Conservation (phyloP, 768 basidiomycete species). For the Phanerodontia chrysosporium region DNA sequence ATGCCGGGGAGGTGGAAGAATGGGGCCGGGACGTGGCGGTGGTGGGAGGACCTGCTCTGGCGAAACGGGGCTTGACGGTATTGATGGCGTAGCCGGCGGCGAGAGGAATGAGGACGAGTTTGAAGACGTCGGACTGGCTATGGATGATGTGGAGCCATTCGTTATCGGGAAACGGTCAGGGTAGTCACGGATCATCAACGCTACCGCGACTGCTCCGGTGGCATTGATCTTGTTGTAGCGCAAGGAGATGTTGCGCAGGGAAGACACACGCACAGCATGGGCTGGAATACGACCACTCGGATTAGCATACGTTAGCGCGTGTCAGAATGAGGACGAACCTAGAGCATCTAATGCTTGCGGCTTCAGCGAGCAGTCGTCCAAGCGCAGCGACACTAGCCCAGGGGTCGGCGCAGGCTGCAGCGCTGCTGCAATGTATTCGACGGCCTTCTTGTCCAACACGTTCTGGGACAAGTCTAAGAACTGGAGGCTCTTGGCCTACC, state of each 20-base stretch:
- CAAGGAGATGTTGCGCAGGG: slow-evolving; percentile 83
- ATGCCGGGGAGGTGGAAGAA: slow-evolving; percentile 47
- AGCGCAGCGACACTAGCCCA: slow-evolving; percentile 70
- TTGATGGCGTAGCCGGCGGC: slow-evolving; percentile 29
- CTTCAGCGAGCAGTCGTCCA: slow-evolving; percentile 83
- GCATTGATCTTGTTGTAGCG: slow-evolving; percentile 84
- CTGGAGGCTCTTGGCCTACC: slow-evolving; percentile 67
- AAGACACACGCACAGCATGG: slow-evolving; percentile 77
- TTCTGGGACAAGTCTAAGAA: slow-evolving; percentile 92
- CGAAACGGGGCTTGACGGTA: slow-evolving; percentile 26
- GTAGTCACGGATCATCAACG: slow-evolving; percentile 96
- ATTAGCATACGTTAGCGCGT: background rate
- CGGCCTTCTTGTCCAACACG: slow-evolving; percentile 73
- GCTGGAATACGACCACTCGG: slow-evolving; percentile 38
- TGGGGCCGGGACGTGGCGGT: slow-evolving; percentile 32
- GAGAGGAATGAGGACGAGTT: slow-evolving; percentile 27
- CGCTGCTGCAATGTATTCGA: slow-evolving; percentile 77
- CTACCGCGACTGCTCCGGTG: slow-evolving; percentile 85
- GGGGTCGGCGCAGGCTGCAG: slow-evolving; percentile 49
- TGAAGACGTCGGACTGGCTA: slow-evolving; percentile 19
- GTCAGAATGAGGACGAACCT: slow-evolving; percentile 43
- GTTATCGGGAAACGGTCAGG: slow-evolving; percentile 61
- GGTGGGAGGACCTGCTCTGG: slow-evolving; percentile 34
- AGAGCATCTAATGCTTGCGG: slow-evolving; percentile 74
- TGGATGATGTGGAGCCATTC: slow-evolving; percentile 12